Evolutionary conservation across 495 filamentous ascomycete genomes (phyloP).

Genomic region (Penicillium samsonianum): DNA sequence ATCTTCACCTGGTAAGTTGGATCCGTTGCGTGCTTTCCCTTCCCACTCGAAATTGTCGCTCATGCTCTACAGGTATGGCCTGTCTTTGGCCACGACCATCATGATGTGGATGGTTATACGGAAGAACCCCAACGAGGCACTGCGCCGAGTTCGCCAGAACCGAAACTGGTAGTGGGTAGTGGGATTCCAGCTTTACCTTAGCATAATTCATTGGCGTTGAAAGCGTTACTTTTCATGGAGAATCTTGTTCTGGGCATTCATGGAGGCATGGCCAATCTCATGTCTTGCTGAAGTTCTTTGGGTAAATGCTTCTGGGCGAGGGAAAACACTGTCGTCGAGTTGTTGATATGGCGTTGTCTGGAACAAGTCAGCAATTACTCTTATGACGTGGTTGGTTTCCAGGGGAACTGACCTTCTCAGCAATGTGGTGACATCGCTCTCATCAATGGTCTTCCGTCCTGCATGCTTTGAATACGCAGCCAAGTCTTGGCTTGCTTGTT

Average conservation of each 20-base stretch:
- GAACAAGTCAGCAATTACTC: slow-evolving; percentile 32
- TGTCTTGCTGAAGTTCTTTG: slow-evolving; percentile 76
- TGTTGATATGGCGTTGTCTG: slow-evolving; percentile 78
- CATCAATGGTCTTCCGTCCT: slow-evolving; percentile 80
- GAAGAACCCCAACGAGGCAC: slow-evolving; percentile 73
- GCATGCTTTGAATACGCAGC: slow-evolving; percentile 79
- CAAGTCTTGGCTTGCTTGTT: slow-evolving; percentile 78
- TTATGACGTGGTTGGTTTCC: not conserved
- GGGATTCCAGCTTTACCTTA: slow-evolving; percentile 6
- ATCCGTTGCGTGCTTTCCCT: too few species aligned
- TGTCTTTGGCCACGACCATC: slow-evolving; percentile 80
- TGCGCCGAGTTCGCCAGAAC: slow-evolving; percentile 76
- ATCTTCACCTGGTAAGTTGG: slow-evolving; percentile 90
- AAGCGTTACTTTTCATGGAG: slow-evolving; percentile 19
- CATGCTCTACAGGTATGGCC: slow-evolving; percentile 70
- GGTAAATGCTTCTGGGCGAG: slow-evolving; percentile 81
- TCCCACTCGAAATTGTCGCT: slow-evolving; percentile 19
- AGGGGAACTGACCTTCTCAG: slow-evolving; percentile 66
- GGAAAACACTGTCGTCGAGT: slow-evolving; percentile 74
- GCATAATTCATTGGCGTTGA: slow-evolving; percentile 30
- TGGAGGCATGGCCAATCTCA: slow-evolving; percentile 68
- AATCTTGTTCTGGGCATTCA: slow-evolving; percentile 29
- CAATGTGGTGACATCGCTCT: slow-evolving; percentile 76
- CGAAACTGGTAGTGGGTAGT: slow-evolving; percentile 68
- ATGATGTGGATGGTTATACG: slow-evolving; percentile 95